Evolutionary conservation across 768 basidiomycete genomes (phyloP), one percentile per base, ranked within the genome.

Genomic region (Lentinula sp.): DNA sequence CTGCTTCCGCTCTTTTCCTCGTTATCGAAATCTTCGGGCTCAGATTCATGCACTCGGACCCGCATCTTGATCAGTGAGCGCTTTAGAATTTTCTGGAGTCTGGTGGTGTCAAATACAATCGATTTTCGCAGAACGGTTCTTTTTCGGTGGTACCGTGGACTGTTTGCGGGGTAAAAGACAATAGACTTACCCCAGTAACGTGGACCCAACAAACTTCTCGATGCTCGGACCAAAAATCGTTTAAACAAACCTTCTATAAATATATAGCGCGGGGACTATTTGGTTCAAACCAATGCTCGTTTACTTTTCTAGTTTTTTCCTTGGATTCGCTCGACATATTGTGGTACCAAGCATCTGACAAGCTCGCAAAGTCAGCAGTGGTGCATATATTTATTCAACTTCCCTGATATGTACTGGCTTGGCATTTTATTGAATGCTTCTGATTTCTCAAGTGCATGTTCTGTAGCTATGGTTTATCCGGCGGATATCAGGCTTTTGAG

Each of bases 91-190:
- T 43, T n/a, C 16, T 43, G 42, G 46, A 28, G 28, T n/a, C 42
- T 43, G 46, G 18, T 18, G 21, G 16, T 23, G 8, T 48, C 46
- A 48, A 18, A 9, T 21, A 9, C 6, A 32, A 32, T 42, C 8
- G 45, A 31, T 28, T 5, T n/a, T 35, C 42, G 54, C 10, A 21
- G 18, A 42, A 49, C 62, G 62, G 62, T 54, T 50, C 42, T 63
- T 63, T 54, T 63, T 63, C 62, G 62, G 62, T 35, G 46, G 52
- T 50, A 60, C 45, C 62, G 5, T 63, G 62, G 62, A 59, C 46
- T 31, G 48, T 60, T 31, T 28, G 51, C 59, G 62, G 62, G 45
- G 52, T 54, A 35, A 57, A 42, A 34, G 42, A 23, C 56, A 57
- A 43, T 46, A 43, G 16, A 56, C 54, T 39, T 56, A 40, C 40